Evolutionary conservation across 2,329 filamentous ascomycete genomes (phyloP).

Genomic region (Paecilomyces sp.): DNA sequence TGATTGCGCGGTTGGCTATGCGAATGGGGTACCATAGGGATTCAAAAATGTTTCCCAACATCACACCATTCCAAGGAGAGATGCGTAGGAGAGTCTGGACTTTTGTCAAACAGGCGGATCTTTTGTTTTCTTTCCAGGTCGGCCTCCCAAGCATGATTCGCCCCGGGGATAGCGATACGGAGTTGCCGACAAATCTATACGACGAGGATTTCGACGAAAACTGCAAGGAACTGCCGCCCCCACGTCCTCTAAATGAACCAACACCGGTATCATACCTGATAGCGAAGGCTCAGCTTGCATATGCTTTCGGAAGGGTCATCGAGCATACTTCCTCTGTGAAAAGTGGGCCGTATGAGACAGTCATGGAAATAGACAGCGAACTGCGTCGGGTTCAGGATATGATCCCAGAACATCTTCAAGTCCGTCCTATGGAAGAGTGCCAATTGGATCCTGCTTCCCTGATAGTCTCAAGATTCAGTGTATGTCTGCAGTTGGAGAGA

Average conservation of each 20-base stretch:
- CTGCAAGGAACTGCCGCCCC: slow-evolving; percentile 47
- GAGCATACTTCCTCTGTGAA: slow-evolving; percentile 36
- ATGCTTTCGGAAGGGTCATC: slow-evolving; percentile 37
- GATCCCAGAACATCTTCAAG: slow-evolving; percentile 71
- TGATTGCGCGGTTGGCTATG: slow-evolving; percentile 57
- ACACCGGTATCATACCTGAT: slow-evolving; percentile 49
- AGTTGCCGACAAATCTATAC: slow-evolving; percentile 54
- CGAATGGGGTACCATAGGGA: slow-evolving; percentile 61
- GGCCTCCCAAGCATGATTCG: slow-evolving; percentile 61
- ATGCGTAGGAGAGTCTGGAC: slow-evolving; percentile 46
- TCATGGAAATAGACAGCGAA: slow-evolving; percentile 53
- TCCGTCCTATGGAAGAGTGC: slow-evolving; percentile 66
- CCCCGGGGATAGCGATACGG: slow-evolving; percentile 56
- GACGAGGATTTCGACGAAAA: slow-evolving; percentile 60
- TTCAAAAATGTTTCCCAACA: slow-evolving; percentile 51
- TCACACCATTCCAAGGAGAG: slow-evolving; percentile 56
- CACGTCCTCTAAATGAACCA: slow-evolving; percentile 52
- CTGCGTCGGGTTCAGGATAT: slow-evolving; percentile 53
- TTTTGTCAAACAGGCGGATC: slow-evolving; percentile 51
- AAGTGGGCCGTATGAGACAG: slow-evolving; percentile 50
- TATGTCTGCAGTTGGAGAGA: slow-evolving; percentile 13
- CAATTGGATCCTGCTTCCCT: slow-evolving; percentile 61
- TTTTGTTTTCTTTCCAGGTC: slow-evolving; percentile 60
- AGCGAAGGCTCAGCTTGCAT: slow-evolving; percentile 35
- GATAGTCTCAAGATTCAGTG: slow-evolving; percentile 74